Evolutionary conservation across 352 stramenopile genomes (phyloP).

Genomic region (Bremia lactucae): DNA sequence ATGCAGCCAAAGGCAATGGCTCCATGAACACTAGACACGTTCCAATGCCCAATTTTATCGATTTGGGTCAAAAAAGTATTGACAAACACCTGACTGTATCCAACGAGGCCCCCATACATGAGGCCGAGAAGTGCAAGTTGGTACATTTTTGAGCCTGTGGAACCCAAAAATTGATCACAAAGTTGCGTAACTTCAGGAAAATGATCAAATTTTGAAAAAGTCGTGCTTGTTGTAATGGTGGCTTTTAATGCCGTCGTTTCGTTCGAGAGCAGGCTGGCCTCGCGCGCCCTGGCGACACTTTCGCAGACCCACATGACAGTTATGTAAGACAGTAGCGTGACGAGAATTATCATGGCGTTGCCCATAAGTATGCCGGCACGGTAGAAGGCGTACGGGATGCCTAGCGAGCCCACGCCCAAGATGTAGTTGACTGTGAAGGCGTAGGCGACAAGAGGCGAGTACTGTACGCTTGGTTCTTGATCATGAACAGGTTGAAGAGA

Average conservation of each 20-base stretch:
- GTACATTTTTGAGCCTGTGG: slow-evolving; percentile 59
- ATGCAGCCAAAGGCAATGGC: slow-evolving; percentile 72
- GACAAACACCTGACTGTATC: slow-evolving; percentile 88
- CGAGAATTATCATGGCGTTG: slow-evolving; percentile 62
- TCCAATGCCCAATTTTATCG: slow-evolving; percentile 35
- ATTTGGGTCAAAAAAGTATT: slow-evolving; percentile 74
- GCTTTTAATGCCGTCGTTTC: slow-evolving; percentile 24
- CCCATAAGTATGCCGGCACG: slow-evolving; percentile 65
- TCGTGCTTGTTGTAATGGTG: slow-evolving; percentile 2
- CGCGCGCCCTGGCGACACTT: slow-evolving; percentile 43
- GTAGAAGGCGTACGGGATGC: slow-evolving; percentile 83
- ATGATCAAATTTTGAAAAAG: slow-evolving; percentile 28
- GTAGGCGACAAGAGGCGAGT: slow-evolving; percentile 73
- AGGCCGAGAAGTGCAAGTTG: slow-evolving; percentile 76
- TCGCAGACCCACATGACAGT: slow-evolving; percentile 88
- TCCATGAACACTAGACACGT: slow-evolving; percentile 43
- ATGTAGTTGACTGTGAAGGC: slow-evolving; percentile 91
- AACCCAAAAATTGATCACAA: slow-evolving; percentile 61
- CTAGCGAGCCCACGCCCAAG: slow-evolving; percentile 83
- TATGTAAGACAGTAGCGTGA: slow-evolving; percentile 75
- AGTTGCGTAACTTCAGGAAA: slow-evolving; percentile 77
- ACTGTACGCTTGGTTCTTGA: slow-evolving; percentile 22
- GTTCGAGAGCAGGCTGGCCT: slow-evolving; percentile 25
- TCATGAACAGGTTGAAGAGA: slow-evolving; percentile 35
- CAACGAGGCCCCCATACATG: slow-evolving; percentile 84